Percentiles rank a stretch among this genome's conserved stretches.
Conservation (phyloP, 805 yeast species). For the Teunomyces tritomae region DNA sequence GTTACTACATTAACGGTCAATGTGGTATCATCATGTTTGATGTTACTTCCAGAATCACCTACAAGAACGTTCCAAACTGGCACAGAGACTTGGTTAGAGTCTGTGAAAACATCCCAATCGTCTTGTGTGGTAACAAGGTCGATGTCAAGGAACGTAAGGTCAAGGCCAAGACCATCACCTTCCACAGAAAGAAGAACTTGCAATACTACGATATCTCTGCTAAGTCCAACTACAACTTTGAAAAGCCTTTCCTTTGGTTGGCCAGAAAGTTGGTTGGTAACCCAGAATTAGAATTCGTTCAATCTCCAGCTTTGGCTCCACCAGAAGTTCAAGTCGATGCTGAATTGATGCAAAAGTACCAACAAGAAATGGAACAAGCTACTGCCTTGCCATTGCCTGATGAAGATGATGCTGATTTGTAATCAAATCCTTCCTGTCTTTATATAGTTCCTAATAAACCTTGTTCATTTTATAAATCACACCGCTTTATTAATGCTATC, state of each 20-base stretch:
- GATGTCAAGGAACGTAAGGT: slow-evolving; percentile 99
- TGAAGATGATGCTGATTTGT: slow-evolving; percentile 99
- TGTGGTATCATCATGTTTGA: slow-evolving; percentile 99
- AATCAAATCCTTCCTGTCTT: slow-evolving; percentile 24
- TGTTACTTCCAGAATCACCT: slow-evolving; percentile 98
- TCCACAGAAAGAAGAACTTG: slow-evolving; percentile 99
- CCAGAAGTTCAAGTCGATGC: slow-evolving; percentile 98
- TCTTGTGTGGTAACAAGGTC: slow-evolving; percentile 98
- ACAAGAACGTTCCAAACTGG: slow-evolving; percentile 99
- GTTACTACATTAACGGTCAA: slow-evolving; percentile 98
- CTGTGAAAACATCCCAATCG: slow-evolving; percentile 99
- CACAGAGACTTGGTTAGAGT: slow-evolving; percentile 99
- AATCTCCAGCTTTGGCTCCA: slow-evolving; percentile 99
- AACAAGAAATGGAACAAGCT: slow-evolving; percentile 99
- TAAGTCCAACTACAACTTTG: slow-evolving; percentile 98
- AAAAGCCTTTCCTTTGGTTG: slow-evolving; percentile 99
- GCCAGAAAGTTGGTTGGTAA: slow-evolving; percentile 99
- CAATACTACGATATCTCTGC: slow-evolving; percentile 99
- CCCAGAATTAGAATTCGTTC: slow-evolving; percentile 97
- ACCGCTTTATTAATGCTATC: not conserved
- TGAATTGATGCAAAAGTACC: slow-evolving; percentile 95
- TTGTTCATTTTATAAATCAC: slow-evolving; percentile 2
- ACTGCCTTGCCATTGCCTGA: slow-evolving; percentile 99
- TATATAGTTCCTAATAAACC: slow-evolving; percentile 1
- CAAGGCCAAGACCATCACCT: slow-evolving; percentile 98